A percentile compares a stretch with the other conserved stretches of the same genome.
phyloP scores from a whole-genome alignment of 805 yeast genomes.

The Priceomyces castillae region DNA sequence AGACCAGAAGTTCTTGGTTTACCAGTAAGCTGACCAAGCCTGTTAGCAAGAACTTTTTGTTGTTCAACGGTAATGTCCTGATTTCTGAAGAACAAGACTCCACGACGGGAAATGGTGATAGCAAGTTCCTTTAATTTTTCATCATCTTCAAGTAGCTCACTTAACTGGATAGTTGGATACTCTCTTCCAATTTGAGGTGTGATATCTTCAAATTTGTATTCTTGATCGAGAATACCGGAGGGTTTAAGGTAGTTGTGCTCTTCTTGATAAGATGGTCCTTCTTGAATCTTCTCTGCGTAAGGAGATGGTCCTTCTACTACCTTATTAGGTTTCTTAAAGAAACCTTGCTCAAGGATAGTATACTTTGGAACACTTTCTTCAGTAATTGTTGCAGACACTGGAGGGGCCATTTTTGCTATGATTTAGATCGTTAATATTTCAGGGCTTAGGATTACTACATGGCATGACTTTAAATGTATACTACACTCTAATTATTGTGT shows the following conservation, averaged over 20 bases:
- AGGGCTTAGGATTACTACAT: conserved; percentile 5
- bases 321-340: background rate
- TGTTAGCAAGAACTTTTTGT: conserved; percentile 7
- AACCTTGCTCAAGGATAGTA: conserved; percentile 3
- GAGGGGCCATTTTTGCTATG: conserved; percentile 3
- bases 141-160: conserved; percentile 8
- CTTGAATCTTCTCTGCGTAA: conserved; percentile 6
- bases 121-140: conserved; percentile 9
- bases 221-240: conserved; percentile 6
- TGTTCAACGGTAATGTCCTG: conserved; percentile 8
- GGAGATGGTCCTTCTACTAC: conserved; percentile 7
- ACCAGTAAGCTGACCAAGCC: conserved; percentile 7
- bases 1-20: conserved; percentile 9
- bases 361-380: conserved; percentile 6
- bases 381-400: background rate
- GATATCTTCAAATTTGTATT: conserved; percentile 6
- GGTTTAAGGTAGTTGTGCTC: conserved; percentile 3
- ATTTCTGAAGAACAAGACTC: conserved; percentile 8
- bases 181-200: conserved; percentile 10
- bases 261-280: conserved; percentile 9
- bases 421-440: background rate
- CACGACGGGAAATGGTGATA: conserved; percentile 8
- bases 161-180: conserved; percentile 6
- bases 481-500: no score
- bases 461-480: no score